Evolutionary conservation across 2,329 filamentous ascomycete genomes (phyloP).

Genomic region (Blumeriella jaapii): DNA sequence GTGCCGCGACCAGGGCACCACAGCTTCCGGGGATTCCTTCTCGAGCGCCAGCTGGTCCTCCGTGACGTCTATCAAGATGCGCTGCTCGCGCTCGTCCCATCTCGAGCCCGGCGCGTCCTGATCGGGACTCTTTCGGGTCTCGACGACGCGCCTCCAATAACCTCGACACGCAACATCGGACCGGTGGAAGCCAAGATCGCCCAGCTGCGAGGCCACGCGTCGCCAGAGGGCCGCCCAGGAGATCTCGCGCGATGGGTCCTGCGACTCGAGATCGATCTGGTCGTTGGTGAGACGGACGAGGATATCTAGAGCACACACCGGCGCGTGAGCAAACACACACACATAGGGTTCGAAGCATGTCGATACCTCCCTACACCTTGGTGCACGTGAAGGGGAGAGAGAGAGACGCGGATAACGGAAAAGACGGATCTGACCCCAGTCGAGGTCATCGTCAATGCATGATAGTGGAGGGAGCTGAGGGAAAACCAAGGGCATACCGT

Average conservation of each 20-base stretch:
- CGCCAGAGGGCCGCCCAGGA: constrained; percentile 8
- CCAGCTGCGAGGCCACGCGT: constrained; percentile 2
- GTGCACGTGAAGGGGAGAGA: no score
- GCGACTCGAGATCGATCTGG: constrained; percentile 9
- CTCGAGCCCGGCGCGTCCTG: constrained; percentile 7
- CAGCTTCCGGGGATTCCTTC: constrained; percentile 2
- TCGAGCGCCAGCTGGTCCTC: constrained; percentile 8
- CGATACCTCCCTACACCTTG: no score
- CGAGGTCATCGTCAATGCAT: no score
- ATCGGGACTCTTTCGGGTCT: constrained; percentile 5
- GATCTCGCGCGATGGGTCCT: constrained; percentile 6
- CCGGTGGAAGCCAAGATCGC: constrained; percentile 3
- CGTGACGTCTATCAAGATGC: constrained; percentile 8
- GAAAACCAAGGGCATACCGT: no score
- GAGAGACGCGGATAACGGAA: no score
- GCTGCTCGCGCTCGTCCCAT: constrained; percentile 11
- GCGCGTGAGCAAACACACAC: no score
- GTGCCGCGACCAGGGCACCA: constrained; percentile 8
- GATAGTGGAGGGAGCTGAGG: no score
- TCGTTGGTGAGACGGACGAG: constrained; percentile 9
- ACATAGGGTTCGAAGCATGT: no score
- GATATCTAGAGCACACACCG: no score
- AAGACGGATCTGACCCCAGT: no score
- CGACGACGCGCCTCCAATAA: constrained; percentile 9
- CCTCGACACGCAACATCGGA: constrained; percentile 4